Evolutionary conservation across 495 filamentous ascomycete species (phyloP).

Genomic region (Penicillium turbatum): DNA sequence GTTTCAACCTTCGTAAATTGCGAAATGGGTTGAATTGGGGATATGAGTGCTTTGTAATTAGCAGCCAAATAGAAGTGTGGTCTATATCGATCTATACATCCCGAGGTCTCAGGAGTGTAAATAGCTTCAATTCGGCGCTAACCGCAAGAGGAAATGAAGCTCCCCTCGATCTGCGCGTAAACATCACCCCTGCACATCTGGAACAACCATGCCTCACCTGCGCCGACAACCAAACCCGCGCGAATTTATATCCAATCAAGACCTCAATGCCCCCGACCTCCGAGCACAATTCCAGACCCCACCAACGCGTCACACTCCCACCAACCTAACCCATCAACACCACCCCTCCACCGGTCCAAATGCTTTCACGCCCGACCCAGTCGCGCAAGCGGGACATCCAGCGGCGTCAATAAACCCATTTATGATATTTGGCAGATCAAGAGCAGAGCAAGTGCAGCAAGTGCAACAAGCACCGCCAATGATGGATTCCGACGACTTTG

Average conservation of each 20-base stretch:
- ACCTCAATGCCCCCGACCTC: conserved; percentile 10
- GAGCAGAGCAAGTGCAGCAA: background rate
- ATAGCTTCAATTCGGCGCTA: conserved; percentile 12
- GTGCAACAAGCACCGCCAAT: conserved; percentile 16
- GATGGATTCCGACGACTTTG: conserved; percentile 17
- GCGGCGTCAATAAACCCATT: conserved; percentile 29
- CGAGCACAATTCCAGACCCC: conserved; percentile 40
- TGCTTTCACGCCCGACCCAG: conserved; percentile 21
- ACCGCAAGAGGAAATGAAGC: conserved; percentile 18
- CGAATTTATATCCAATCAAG: conserved; percentile 11
- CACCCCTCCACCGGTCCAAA: conserved; percentile 31
- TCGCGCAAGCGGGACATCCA: conserved; percentile 19
- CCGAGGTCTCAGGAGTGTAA: too few relatives aligned
- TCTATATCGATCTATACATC: too few relatives aligned
- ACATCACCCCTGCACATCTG: background rate
- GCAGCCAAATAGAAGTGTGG: too few relatives aligned
- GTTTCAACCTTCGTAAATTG: too few relatives aligned
- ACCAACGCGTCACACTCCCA: conserved; percentile 29
- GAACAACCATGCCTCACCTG: conserved; percentile 24
- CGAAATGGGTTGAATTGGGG: too few relatives aligned
- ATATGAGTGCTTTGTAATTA: too few relatives aligned
- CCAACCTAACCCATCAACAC: conserved; percentile 29
- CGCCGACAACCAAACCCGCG: conserved; percentile 23
- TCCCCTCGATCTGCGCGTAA: conserved; percentile 15
- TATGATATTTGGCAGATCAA: conserved; percentile 34